Base-by-base conservation (phyloP, 1,284 basidiomycete genomes). In the Inonotus hispidus region DNA sequence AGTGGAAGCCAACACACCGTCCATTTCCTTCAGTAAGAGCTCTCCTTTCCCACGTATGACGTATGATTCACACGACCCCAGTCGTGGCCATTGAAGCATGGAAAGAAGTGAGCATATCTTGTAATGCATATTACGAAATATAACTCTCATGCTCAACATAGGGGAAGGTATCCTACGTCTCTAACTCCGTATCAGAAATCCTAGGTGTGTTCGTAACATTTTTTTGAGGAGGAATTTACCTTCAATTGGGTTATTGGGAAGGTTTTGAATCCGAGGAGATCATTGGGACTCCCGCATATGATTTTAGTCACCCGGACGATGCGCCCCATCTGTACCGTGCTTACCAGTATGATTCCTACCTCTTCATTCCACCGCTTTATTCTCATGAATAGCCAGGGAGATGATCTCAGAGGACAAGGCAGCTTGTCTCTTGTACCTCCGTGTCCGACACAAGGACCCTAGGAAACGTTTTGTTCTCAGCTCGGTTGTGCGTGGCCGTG, bases 241-340 rank as follows among this genome's bases (percentile, higher is more conserved):
- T 53, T 35, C 32, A 58, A 55, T 29, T 57, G 29, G 21, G 58
- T 55, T 32, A 27, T 60, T 56, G 46, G 58, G 4, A 65, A 90
- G 88, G 88, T 54, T 90, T 79, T 67, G 87, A 90, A 64, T 83
- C 85, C 2, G 73, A 77, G 59, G 89, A 91, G 66, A 77, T 90
- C 62, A 77, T 88, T 58, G 84, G 85, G 1, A 77, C 75, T 21
- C 80, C 86, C 1, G 85, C 84, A 2, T 75, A 88, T 38, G 82
- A 87, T 60, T 82, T 90, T 63, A 85, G 88, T 23, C 87, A 91
- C 68, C 87, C 87, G 4, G 88, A 90, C 43, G 88, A 91, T 69
- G 84, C 84, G 64, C 70, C 79, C 16, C 78, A 81, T 37, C 80
- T 87, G 21, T 80, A 81, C 66, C 76, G 79, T 63, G 73, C 90